These are phyloP conservation scores for Colletotrichum sp. DNA, from an alignment of 2,329 filamentous ascomycete species.

Conservation along the genomic window DNA sequence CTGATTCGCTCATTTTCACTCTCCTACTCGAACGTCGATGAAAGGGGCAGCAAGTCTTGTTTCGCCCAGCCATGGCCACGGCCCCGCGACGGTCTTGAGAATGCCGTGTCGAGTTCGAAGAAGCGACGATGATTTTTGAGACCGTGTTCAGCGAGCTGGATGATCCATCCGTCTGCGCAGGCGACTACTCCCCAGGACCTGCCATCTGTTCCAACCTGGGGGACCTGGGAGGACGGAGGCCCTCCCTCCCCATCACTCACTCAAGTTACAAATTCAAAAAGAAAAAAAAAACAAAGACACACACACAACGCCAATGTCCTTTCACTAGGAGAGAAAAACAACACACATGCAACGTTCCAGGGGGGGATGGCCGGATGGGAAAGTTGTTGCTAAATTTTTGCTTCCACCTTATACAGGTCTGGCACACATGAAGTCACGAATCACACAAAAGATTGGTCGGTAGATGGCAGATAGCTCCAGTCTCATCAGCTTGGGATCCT, in stretches of 20 bases:
- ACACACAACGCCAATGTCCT: neutral
- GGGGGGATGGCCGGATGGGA: neutral
- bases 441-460: neutral
- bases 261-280: neutral
- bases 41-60: neutral
- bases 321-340: neutral
- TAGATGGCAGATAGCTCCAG: slow-evolving; percentile 2
- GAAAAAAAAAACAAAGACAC: neutral
- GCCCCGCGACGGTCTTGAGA: neutral
- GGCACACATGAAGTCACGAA: slow-evolving; percentile 13
- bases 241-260: neutral
- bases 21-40: neutral
- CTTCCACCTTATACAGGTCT: neutral
- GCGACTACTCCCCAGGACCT: neutral
- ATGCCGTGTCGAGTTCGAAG: neutral
- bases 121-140: neutral
- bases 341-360: neutral
- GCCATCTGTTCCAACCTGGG: neutral
- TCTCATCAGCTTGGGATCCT: neutral
- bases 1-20: neutral
- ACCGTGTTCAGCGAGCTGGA: neutral
- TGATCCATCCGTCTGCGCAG: neutral
- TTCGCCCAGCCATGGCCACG: neutral
- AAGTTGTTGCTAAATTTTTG: neutral
- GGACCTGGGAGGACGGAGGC: neutral